phyloP scores from a whole-genome alignment of 257 asterid species.

The Cruciata laevipes region DNA sequence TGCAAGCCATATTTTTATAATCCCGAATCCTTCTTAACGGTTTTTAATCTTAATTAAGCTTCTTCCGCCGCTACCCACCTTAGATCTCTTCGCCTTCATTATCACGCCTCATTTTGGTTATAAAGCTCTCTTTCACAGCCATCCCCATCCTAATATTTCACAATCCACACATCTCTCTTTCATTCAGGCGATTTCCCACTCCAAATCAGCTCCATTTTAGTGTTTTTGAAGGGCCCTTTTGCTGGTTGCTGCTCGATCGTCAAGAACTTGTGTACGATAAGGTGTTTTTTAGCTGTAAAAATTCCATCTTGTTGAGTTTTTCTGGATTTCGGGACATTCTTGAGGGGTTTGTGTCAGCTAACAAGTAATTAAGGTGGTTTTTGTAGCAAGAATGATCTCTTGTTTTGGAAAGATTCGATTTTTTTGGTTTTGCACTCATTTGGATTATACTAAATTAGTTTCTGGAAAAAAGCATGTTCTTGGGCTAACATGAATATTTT shows the following conservation, averaged over 20 bases:
- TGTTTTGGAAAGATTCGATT: background rate
- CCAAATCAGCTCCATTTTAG: background rate
- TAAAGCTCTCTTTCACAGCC: background rate
- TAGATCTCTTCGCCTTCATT: slow-evolving; percentile 14
- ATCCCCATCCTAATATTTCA: background rate
- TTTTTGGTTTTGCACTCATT: background rate
- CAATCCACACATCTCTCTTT: background rate
- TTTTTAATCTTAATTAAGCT: slow-evolving; percentile 30
- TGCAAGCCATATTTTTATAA: slow-evolving; percentile 60
- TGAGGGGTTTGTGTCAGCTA: background rate
- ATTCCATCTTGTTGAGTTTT: slow-evolving; percentile 11
- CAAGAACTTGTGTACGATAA: slow-evolving; percentile 18
- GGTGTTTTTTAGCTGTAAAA: slow-evolving; percentile 11
- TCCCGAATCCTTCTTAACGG: slow-evolving; percentile 31
- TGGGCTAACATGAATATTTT: background rate
- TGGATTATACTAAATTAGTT: background rate
- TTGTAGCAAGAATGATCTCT: slow-evolving; percentile 15
- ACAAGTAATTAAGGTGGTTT: slow-evolving; percentile 5
- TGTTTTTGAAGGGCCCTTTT: slow-evolving; percentile 6
- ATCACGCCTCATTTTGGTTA: slow-evolving; percentile 16
- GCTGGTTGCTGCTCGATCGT: slow-evolving; percentile 15
- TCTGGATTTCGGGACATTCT: background rate
- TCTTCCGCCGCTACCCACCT: slow-evolving; percentile 31
- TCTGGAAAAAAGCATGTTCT: background rate
- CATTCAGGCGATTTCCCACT: background rate